Base-by-base conservation (phyloP, 768 basidiomycete species). In the Daedaleopsis sinensis region DNA sequence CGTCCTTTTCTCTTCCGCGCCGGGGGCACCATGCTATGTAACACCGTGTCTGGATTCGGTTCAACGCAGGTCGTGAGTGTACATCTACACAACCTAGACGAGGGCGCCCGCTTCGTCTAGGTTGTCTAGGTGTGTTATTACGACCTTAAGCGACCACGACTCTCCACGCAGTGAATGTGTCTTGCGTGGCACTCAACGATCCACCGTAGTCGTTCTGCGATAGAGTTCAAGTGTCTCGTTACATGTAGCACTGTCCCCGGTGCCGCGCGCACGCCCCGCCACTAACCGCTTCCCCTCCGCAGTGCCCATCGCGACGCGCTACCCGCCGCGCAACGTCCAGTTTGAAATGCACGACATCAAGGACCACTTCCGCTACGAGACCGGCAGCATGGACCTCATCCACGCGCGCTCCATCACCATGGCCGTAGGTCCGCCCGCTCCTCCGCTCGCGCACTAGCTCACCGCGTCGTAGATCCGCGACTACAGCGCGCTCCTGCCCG, bases 271-370 rank as follows among this genome's bases (percentile, higher is more conserved):
- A 6, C 19, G 19, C 21, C 13, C 23, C 7, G 23, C 47, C 13
- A 16, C 47, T 12, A 24, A 8, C 47, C 19, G 46, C 46, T 23
- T 47, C 23, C 42, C n/a, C 36, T 55, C 24, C 38, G 21, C 58
- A 93, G 90, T 90, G 27, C 90, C 90, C 24, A 89, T 92, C 63
- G 82, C 84, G 37, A 89, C 88, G 0, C 79, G 84, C 62, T 83
- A 82, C 62, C 88, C 88, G 1, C 80, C 71, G 12, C 63, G 62
- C 5, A 90, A 91, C 66, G 87, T 87, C 16, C 77, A 77, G 15
- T 91, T 90, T 69, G 86, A 89, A 70, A 77, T 92, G 18, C 78
- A 82, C 39, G 87, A 93, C 72, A 81, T 87, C 58, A 86, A 83
- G 60, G 71, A 75, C 44, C 76, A 69, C 8, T 74, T 80, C 46